Conservation (phyloP, 108 stramenopile genomes). For the Cylindrotheca fusiformis region DNA sequence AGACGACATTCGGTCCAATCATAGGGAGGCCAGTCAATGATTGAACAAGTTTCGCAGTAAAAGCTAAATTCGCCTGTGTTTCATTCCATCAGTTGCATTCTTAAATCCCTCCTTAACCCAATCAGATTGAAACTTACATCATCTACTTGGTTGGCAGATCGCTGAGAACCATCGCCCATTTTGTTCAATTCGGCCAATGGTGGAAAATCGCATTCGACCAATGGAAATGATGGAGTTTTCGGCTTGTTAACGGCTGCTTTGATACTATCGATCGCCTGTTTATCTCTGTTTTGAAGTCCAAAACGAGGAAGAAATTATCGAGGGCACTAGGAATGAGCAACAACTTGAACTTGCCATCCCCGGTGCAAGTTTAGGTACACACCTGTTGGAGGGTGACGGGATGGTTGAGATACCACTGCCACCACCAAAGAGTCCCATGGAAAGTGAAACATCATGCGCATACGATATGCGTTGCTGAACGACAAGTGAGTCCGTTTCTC, state of each 20-base stretch:
- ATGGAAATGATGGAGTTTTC: constrained; percentile 31
- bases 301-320: not conserved
- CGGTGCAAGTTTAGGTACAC: too few relatives aligned
- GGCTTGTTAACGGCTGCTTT: constrained; percentile 56
- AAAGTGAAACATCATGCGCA: not conserved
- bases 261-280: constrained; percentile 51
- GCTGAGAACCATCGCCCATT: constrained; percentile 66
- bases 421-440: not conserved
- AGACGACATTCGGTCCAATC: constrained; percentile 49
- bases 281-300: constrained; percentile 20
- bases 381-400: not conserved
- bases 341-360: not conserved
- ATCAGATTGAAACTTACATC: constrained; percentile 20
- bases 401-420: not conserved
- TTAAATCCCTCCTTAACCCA: not conserved
- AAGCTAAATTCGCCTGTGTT: constrained; percentile 43
- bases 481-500: too few relatives aligned
- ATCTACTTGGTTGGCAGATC: constrained; percentile 67
- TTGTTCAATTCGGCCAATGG: constrained; percentile 59
- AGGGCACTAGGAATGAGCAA: too few relatives aligned
- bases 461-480: too few relatives aligned
- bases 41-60: constrained; percentile 43
- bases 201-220: constrained; percentile 82
- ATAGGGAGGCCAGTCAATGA: constrained; percentile 30
- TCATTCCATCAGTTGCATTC: too few relatives aligned